phyloP scores from a whole-genome alignment of 495 filamentous ascomycete genomes.

The Haplographium delicatum region DNA sequence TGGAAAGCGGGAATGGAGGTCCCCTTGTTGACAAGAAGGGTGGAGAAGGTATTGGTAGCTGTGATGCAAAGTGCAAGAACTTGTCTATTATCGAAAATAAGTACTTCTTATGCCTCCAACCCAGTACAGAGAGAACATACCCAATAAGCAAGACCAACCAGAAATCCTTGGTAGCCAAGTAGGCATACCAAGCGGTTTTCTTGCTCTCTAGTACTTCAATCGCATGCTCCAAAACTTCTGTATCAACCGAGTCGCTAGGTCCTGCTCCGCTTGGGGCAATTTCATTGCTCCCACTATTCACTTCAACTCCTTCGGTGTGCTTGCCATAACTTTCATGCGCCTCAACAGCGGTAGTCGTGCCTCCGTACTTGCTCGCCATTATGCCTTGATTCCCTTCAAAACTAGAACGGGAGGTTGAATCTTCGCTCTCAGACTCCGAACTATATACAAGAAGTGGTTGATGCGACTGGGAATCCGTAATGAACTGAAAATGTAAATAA shows the following conservation, averaged over 20 bases:
- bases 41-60: conserved; percentile 80
- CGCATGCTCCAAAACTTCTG: conserved; percentile 23
- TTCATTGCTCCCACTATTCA: conserved; percentile 2
- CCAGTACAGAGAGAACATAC: conserved; percentile 33
- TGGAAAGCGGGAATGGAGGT: conserved; percentile 96
- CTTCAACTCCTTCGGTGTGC: conserved; percentile 13
- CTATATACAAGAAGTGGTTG: conserved; percentile 26
- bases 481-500: conserved; percentile 6
- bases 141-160: conserved; percentile 77
- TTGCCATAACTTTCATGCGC: conserved; percentile 19
- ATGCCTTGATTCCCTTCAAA: background rate
- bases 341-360: conserved; percentile 8
- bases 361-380: conserved; percentile 12
- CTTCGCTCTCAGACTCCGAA: conserved; percentile 14
- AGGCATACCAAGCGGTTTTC: conserved; percentile 67
- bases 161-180: conserved; percentile 79
- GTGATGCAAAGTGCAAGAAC: conserved; percentile 83
- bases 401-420: background rate
- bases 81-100: conserved; percentile 48
- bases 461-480: conserved; percentile 13
- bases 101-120: background rate
- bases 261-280: background rate
- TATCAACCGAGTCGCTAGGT: conserved; percentile 15
- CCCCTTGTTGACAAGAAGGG: conserved; percentile 58
- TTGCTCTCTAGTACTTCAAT: conserved; percentile 41